Base-by-base conservation (phyloP, 2,329 filamentous ascomycete genomes). In the Paracoccidioides brasiliensis region DNA sequence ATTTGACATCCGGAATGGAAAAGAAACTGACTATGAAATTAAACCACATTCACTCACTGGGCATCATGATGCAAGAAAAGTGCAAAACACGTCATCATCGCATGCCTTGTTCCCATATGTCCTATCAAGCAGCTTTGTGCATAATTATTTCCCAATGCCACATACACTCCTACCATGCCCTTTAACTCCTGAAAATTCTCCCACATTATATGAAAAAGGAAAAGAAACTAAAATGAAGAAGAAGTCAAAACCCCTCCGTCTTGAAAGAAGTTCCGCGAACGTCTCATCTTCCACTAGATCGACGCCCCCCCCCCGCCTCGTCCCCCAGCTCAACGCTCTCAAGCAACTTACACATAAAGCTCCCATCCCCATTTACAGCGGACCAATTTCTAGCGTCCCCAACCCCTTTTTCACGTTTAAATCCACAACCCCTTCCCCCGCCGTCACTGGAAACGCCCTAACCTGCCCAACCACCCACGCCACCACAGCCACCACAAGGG, bases 401-500 rank as follows among this genome's bases (percentile, higher is more conserved):
- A 15, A 30, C 50, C 15, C 37, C 50, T 22, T 55, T 49, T 14
- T n/a, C 32, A 22, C 22, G 22, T 22, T 22, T 22, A 22, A 33
- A 30, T 41, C 30, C 38, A 22, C 54, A 32, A 41, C 8, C 41
- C 9, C 2, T 40, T 28, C 38, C 15, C 32, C 30, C 10, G 4
- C 2, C 37, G 12, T 35, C 32, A 30, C 37, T 14, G 15, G 30
- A 5, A 28, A 37, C 33, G 53, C 48, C 37, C 38, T 40, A 46
- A 59, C 54, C 22, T 32, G 53, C 15, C 53, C 58, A 7, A 59
- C 50, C 44, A 53, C 48, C 8, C 52, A 50, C 4, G 65, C 67
- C 35, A 70, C 52, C 12, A 70, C 48, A 6, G 69, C 37, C 37
- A 70, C 56, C 33, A 70, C 44, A 15, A 68, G 52, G 5, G 61